Base-by-base conservation (phyloP, 176 grass and related monocot species). In the Oryza nivara region DNA sequence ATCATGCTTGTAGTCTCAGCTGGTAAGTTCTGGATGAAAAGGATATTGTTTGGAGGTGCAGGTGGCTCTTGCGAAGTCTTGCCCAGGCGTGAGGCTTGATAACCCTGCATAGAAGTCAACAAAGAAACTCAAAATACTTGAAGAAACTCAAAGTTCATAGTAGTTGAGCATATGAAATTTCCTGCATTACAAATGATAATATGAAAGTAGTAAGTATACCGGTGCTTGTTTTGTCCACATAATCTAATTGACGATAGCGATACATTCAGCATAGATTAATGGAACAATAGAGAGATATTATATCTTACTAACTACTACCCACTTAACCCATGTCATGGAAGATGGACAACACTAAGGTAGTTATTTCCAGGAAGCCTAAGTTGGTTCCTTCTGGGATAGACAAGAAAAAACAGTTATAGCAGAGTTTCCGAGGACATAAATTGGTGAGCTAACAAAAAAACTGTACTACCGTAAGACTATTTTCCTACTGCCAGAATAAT, bases 1-100 rank as follows among this genome's bases (percentile, higher is more conserved):
- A 99, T 96, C 92, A 91, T 88, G 88, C 82, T 89, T 5, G 88
- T 96, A 8, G 97, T 99, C 82, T 99, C 84, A 17, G 86, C 86
- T 0, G 97, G 97, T 68, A 96, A 75, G 92, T 99, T 99, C 87
- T 99, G 86, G 22, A 99, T 85, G 86, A 99, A 99, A 63, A 99
- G 88, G 36, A 99, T 95, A 38, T 94, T 96, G 86, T 99, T 99
- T 13, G 95, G 95, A 35, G 90, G 92, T 67, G 84, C 90, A 74
- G 76, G 41, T 67, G 88, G 85, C 83, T 92, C 91, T 74, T 90
- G 92, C 14, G 84, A 28, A 75, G 68, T 12, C 79, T 85, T 89
- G 73, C 82, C 74, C 76, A 85, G 85, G 72, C 80, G 85, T 28
- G 91, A 89, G 11, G 85, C 12, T 90, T 88, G 92, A 60, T 86